Evolutionary conservation across 2,329 filamentous ascomycete genomes (phyloP).

Genomic region (Fusarium bactridioides): DNA sequence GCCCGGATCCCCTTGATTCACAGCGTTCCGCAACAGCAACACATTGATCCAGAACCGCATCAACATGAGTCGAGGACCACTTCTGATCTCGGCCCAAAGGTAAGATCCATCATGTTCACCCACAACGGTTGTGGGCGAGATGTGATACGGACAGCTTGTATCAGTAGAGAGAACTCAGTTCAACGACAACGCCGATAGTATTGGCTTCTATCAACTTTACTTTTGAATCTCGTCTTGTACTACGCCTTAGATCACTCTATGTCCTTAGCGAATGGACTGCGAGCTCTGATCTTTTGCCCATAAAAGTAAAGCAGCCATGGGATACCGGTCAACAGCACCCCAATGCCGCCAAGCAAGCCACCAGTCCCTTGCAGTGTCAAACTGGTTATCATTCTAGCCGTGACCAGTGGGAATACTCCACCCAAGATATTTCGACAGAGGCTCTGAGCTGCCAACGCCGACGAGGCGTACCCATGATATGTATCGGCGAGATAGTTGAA

Average conservation of each 20-base stretch:
- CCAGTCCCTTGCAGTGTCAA: constrained; percentile 68
- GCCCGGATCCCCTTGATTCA: rapidly evolving
- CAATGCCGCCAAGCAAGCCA: constrained; percentile 70
- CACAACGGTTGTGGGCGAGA: rapidly evolving
- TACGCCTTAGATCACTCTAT: neutral
- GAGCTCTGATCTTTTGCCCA: constrained; percentile 66
- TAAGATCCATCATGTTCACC: too few species aligned
- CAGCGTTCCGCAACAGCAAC: neutral
- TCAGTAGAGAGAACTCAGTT: too few species aligned
- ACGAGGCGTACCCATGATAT: constrained; percentile 85
- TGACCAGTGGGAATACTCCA: constrained; percentile 81
- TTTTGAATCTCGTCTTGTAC: rapidly evolving
- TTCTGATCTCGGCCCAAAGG: neutral
- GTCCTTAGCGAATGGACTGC: constrained; percentile 65
- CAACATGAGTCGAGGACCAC: neutral
- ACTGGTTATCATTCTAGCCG: constrained; percentile 72
- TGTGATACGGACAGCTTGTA: rapidly evolving
- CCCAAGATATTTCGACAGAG: constrained; percentile 86
- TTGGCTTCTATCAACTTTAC: too few species aligned
- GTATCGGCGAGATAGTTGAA: constrained; percentile 96
- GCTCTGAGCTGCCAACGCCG: constrained; percentile 86
- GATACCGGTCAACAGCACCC: constrained; percentile 65
- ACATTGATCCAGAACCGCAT: rapidly evolving
- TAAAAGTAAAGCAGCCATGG: constrained; percentile 73
- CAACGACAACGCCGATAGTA: rapidly evolving